phyloP scores from a whole-genome alignment of 345 rosid genomes.

The Brassica incana region DNA sequence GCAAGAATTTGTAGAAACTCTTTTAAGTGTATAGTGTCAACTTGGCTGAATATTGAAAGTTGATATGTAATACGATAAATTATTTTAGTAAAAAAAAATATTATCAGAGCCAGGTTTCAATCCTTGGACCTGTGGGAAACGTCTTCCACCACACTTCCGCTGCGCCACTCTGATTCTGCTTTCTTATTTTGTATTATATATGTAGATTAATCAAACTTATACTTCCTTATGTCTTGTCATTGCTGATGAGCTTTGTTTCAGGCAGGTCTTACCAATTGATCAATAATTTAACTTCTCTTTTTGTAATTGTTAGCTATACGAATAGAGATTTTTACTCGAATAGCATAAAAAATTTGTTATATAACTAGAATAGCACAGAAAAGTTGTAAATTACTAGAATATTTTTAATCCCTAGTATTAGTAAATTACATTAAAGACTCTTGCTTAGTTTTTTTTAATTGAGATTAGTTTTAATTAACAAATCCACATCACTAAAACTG shows the following conservation, averaged over 20 bases:
- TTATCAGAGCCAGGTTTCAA: conserved; percentile 71
- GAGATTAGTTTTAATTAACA: not conserved
- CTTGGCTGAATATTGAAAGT: too few relatives aligned
- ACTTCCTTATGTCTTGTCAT: not conserved
- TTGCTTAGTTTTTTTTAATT: not conserved
- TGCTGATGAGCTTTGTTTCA: not conserved
- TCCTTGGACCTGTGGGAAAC: conserved; percentile 72
- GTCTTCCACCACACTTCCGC: conserved; percentile 72
- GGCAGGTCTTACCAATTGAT: not conserved
- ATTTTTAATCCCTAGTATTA: not conserved
- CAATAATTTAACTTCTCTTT: not conserved
- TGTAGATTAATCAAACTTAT: not conserved
- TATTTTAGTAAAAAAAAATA: not conserved
- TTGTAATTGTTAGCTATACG: not conserved
- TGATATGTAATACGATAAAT: not conserved
- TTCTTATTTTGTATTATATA: not conserved
- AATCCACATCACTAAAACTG: not conserved
- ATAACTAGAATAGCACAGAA: not conserved
- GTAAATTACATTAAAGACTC: not conserved
- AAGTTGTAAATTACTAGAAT: not conserved
- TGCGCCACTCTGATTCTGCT: conserved; percentile 71
- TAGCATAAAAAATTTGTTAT: too few relatives aligned
- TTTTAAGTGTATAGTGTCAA: too few relatives aligned
- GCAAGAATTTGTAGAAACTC: too few relatives aligned
- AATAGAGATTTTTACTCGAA: not conserved